Conservation (phyloP, 164 flowering plant genomes). For the Stephania japonica region DNA sequence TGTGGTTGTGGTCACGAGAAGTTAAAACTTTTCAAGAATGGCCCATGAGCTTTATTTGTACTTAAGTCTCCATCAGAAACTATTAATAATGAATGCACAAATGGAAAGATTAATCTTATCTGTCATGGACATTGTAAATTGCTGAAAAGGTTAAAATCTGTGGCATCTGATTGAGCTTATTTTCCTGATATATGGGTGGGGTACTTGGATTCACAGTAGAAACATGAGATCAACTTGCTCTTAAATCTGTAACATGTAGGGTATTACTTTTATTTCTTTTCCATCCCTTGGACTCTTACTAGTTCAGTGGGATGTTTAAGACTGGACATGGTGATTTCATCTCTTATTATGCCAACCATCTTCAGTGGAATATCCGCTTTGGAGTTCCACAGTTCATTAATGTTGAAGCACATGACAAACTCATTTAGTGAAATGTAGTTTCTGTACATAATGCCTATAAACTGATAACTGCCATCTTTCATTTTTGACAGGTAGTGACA, state of each 20-base stretch:
- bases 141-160: not conserved
- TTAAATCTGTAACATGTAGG: not conserved
- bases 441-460: not conserved
- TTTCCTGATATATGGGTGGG: not conserved
- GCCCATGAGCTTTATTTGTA: not conserved
- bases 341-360: not conserved
- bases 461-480: not conserved
- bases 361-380: not conserved
- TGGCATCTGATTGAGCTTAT: not conserved
- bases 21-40: not conserved
- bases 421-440: not conserved
- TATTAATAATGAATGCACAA: not conserved
- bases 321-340: not conserved
- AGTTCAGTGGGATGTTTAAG: not conserved
- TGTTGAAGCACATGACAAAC: not conserved
- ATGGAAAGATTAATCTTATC: not conserved
- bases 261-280: not conserved
- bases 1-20: slow-evolving; percentile 1
- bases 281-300: not conserved
- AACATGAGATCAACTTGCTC: not conserved
- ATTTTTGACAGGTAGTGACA: not conserved
- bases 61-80: not conserved
- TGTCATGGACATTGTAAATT: not conserved
- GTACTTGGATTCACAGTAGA: not conserved
- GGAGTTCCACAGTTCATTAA: not conserved